A percentile compares a stretch with the other conserved stretches of the same genome.
These are phyloP conservation scores for Typha latifolia DNA, from an alignment of 176 grass and related monocot species.

Conservation along the genomic window DNA sequence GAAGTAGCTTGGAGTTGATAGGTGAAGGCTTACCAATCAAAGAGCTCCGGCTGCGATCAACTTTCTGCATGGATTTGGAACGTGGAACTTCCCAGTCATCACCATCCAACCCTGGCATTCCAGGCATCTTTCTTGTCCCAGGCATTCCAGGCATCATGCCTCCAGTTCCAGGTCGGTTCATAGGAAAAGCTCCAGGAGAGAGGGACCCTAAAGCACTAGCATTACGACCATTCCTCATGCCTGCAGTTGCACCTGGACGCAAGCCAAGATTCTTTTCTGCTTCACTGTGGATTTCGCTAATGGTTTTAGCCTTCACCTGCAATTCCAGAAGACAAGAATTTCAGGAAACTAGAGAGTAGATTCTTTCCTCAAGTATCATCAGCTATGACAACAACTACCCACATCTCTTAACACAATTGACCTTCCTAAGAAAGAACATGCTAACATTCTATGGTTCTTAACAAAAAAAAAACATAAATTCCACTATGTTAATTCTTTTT, in stretches of 20 bases:
- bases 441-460: no score
- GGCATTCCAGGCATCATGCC: conserved; percentile 93
- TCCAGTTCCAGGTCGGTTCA: conserved; percentile 22
- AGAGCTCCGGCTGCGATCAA: conserved; percentile 27
- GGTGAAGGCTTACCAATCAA: conserved; percentile 29
- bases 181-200: conserved; percentile 6
- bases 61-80: conserved; percentile 73
- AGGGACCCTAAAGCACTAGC: conserved; percentile 15
- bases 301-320: conserved; percentile 57
- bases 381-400: no score
- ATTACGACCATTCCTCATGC: conserved; percentile 13
- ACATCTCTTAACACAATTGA: no score
- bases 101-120: conserved; percentile 85
- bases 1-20: conserved; percentile 66
- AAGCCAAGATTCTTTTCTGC: conserved; percentile 64
- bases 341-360: no score
- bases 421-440: no score
- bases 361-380: no score
- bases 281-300: conserved; percentile 53
- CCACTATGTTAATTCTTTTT: no score
- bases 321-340: no score
- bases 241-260: conserved; percentile 34
- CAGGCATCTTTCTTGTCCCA: conserved; percentile 91
- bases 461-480: no score
- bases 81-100: conserved; percentile 95